Evolutionary conservation across 176 grass and related monocot genomes (phyloP), one percentile per base, ranked within the genome.

Genomic region (Raddia guianensis): DNA sequence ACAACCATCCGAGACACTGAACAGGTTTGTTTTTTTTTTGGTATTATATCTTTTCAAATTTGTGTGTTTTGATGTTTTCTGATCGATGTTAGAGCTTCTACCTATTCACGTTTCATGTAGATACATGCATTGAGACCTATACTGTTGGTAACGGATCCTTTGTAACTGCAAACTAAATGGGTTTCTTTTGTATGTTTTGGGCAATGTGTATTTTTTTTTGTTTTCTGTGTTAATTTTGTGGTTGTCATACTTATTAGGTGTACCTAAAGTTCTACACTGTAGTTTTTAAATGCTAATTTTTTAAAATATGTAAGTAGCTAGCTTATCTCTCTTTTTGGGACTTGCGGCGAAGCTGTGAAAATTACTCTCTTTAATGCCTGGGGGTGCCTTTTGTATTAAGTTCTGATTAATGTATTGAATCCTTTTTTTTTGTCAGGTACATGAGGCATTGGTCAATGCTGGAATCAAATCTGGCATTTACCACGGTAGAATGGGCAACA

Each of bases 381-480:
- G 37, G 12, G 53, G 16, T 65, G 12, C n/a, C 14, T 33, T 4
- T 53, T 70, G 9, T 27, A 55, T 83, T 65, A 59, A 9, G 43
- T 66, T 73, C 7, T 46, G 14, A 56, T 60, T 80, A 72, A 48
- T 63, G 40, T 66, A 19, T 34, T 70, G 27, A 61, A 18, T 51
- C 33, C 5, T 75, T 78, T 52, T 78, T 52, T 54, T 43, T 40
- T 79, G 33, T 69, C 84, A 94, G 95, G 73, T 98, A 70, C 86
- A 89, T 48, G 70, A 91, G 72, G 87, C 89, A 87, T 84, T 98
- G 69, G 75, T 80, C 53, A 75, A 74, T 87, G 88, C 95, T 46
- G 95, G 95, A 91, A 92, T 94, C 66, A 90, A 87, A 74, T 53
- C 95, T 75, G 86, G 90, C 84, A 91, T 93, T 56, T 94, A 98